Evolutionary conservation across 495 filamentous ascomycete genomes (phyloP), one percentile per base, ranked within the genome.

Genomic region (Talaromyces nanjingensis): DNA sequence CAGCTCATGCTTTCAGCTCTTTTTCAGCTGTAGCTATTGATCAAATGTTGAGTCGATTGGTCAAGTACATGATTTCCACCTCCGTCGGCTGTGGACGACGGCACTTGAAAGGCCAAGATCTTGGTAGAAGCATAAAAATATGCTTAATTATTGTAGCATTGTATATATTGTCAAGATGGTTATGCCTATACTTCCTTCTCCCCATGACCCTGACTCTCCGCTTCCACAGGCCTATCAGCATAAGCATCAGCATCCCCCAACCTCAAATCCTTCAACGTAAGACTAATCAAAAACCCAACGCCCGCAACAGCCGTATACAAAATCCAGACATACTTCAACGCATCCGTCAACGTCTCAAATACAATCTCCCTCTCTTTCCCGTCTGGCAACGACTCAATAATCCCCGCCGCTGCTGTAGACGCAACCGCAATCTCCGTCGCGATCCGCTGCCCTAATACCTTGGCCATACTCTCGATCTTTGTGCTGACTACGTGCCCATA

Each of bases 241-340:
- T 31, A 0, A 31, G 29, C 5, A 31, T 29, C 20, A 16, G 22
- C 53, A 29, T 56, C 14, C 11, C 53, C 53, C 53, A 55, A 25
- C 25, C 53, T 24, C 25, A 55, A 29, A 55, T 55, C 22, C 8
- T 29, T 55, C 53, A 55, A 29, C 11, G 24, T 16, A 4, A 84
- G 69, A 34, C 81, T 83, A 1, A 84, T 63, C 6, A 86, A 24
- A 25, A 90, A 69, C 0, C 83, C 87, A 1, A 84, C 42, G 0
- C 69, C 84, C 4, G 82, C 75, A n/a, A 89, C 74, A 6, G 72
- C 79, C 0, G 82, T 79, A 59, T 87, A 91, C 66, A 78, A 77
- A 64, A 90, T 88, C 81, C 85, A 92, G 84, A 91, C 89, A 45
- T 79, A 83, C 56, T 73, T 79, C 64, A 91, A 66, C 34, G 80